Percentiles rank a stretch among this genome's conserved stretches.
Conservation (phyloP, 2,329 filamentous ascomycete species). For the Aspergillus thermomutatus region DNA sequence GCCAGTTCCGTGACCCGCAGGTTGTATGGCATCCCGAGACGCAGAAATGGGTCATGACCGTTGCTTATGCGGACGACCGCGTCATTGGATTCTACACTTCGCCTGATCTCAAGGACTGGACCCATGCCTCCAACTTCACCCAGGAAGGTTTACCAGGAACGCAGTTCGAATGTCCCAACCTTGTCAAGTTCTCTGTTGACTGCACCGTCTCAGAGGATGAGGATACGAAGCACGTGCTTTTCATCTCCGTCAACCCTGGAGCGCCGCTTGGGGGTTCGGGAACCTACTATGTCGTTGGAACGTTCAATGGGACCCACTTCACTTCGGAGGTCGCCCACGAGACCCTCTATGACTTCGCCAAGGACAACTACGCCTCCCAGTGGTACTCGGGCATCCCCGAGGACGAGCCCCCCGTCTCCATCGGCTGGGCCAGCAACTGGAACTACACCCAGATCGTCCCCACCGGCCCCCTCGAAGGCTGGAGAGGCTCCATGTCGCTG, state of each 20-base stretch:
- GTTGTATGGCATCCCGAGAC: constrained; percentile 55
- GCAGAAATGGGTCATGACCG: constrained; percentile 56
- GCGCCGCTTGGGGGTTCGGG: constrained; percentile 42
- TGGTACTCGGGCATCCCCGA: constrained; percentile 51
- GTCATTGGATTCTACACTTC: constrained; percentile 61
- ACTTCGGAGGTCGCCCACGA: constrained; percentile 17
- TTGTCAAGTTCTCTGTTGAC: constrained; percentile 54
- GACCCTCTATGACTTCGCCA: constrained; percentile 27
- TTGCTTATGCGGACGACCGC: constrained; percentile 55
- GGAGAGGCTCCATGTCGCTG: constrained; percentile 52
- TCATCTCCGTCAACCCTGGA: constrained; percentile 31
- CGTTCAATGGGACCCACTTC: constrained; percentile 58
- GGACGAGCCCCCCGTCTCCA: constrained; percentile 42
- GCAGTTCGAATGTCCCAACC: constrained; percentile 63
- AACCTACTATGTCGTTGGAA: constrained; percentile 40
- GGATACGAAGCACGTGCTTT: constrained; percentile 22
- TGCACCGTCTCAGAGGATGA: not conserved
- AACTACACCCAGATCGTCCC: constrained; percentile 56
- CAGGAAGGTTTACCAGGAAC: constrained; percentile 50
- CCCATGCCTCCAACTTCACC: constrained; percentile 56
- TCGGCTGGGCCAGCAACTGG: constrained; percentile 60
- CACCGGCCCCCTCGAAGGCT: constrained; percentile 51
- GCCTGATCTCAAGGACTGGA: constrained; percentile 58
- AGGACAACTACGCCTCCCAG: constrained; percentile 48
- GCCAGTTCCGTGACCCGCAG: constrained; percentile 64